These are phyloP conservation scores for Cylindrotheca closterium DNA, from an alignment of 108 stramenopile species.

Conservation along the genomic window DNA sequence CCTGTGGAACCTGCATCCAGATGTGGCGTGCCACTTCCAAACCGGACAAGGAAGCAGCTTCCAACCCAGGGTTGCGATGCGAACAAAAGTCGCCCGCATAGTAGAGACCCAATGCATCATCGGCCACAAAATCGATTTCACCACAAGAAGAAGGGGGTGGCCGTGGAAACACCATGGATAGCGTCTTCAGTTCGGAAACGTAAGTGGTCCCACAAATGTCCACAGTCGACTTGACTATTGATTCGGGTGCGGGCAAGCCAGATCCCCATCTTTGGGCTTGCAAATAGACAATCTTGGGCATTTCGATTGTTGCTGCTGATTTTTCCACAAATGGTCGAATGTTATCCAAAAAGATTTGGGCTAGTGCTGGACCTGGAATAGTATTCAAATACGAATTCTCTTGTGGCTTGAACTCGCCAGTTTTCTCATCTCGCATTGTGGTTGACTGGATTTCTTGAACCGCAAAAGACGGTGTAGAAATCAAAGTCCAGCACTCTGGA, in stretches of 20 bases:
- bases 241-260: conserved; percentile 35
- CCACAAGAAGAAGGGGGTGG: not conserved
- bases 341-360: conserved; percentile 31
- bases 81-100: conserved; percentile 75
- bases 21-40: conserved; percentile 49
- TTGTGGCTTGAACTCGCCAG: conserved; percentile 62
- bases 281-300: conserved; percentile 38
- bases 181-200: conserved; percentile 37
- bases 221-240: conserved; percentile 14
- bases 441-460: conserved; percentile 43
- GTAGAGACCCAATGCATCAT: conserved; percentile 42
- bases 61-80: conserved; percentile 53
- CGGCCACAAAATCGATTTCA: conserved; percentile 35
- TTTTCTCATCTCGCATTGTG: conserved; percentile 61
- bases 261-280: conserved; percentile 65
- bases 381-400: conserved; percentile 41
- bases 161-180: conserved; percentile 30
- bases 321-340: conserved; percentile 16
- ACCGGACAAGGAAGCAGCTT: conserved; percentile 61
- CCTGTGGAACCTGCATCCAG: too few species aligned
- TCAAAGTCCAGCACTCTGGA: conserved; percentile 59
- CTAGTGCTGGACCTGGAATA: conserved; percentile 48
- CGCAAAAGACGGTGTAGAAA: conserved; percentile 61
- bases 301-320: not conserved
- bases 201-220: conserved; percentile 46